Conservation (phyloP, 768 basidiomycete genomes). For the Plicaturopsis crispa region DNA sequence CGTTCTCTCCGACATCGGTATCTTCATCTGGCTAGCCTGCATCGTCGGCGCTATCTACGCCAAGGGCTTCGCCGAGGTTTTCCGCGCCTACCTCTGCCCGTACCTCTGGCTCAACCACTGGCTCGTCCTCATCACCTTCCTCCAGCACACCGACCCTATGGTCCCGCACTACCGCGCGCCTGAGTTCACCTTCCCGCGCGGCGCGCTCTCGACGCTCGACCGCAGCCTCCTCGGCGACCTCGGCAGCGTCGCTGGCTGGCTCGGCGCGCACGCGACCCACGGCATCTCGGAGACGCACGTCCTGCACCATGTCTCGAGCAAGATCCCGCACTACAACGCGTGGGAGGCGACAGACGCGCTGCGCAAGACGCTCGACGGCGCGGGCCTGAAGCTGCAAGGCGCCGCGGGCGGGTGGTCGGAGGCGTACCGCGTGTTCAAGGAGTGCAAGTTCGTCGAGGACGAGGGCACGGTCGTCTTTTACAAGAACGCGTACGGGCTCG, state of each 20-base stretch:
- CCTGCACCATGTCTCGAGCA: constrained; percentile 52
- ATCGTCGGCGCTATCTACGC: constrained; percentile 48
- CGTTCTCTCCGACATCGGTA: constrained; percentile 75
- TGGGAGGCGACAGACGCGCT: constrained; percentile 60
- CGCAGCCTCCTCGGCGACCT: constrained; percentile 46
- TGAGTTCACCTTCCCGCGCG: constrained; percentile 47
- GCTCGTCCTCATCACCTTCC: constrained; percentile 48
- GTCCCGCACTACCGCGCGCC: constrained; percentile 49
- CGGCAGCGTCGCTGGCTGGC: constrained; percentile 43
- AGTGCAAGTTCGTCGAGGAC: constrained; percentile 57
- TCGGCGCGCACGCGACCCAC: constrained; percentile 48
- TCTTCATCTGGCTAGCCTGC: constrained; percentile 62
- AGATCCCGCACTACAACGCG: constrained; percentile 61
- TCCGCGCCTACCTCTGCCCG: constrained; percentile 79
- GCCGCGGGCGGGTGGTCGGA: constrained; percentile 39
- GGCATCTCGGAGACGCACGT: constrained; percentile 60
- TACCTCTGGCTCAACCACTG: constrained; percentile 71
- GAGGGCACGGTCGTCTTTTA: constrained; percentile 53
- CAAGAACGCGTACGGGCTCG: constrained; percentile 49
- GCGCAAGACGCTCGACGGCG: no score
- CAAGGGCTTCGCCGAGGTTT: constrained; percentile 64
- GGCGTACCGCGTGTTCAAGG: constrained; percentile 33
- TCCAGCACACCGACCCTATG: constrained; percentile 55
- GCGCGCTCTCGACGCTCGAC: constrained; percentile 50
- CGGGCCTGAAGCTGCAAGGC: constrained; percentile 41